A percentile compares a stretch with the other conserved stretches of the same genome.
Conservation (phyloP, 805 yeast genomes). For the Wickerhamomyces canadensis region DNA sequence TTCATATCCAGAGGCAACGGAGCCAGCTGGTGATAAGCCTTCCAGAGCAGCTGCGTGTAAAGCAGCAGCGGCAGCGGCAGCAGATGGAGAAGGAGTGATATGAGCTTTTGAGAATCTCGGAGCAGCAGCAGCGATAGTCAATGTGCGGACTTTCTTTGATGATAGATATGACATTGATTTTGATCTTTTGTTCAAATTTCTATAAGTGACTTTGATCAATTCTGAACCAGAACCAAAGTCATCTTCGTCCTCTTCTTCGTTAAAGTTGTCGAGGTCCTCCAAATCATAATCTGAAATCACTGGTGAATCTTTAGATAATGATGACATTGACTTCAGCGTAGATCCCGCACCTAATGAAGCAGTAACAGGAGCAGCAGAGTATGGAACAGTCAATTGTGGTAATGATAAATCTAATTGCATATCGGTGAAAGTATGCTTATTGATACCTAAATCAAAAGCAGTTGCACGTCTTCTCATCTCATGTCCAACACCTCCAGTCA, state of each 20-base stretch:
- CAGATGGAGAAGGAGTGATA: constrained; percentile 50
- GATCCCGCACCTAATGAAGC: constrained; percentile 44
- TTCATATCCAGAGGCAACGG: constrained; percentile 25
- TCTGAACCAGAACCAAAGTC: constrained; percentile 33
- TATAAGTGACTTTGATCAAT: constrained; percentile 32
- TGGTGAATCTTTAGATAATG: constrained; percentile 6
- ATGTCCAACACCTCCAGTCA: constrained; percentile 4
- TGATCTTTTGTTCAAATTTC: constrained; percentile 51
- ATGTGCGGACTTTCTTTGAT: constrained; percentile 40
- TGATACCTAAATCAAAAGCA: constrained; percentile 44
- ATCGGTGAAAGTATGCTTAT: constrained; percentile 33
- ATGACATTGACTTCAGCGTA: constrained; percentile 9
- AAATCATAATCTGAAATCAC: constrained; percentile 38
- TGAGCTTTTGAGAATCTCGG: constrained; percentile 69
- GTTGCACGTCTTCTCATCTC: constrained; percentile 43
- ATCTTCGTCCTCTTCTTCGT: constrained; percentile 28
- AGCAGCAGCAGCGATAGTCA: constrained; percentile 78
- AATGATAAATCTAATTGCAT: constrained; percentile 31
- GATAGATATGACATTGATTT: constrained; percentile 57
- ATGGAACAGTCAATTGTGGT: constrained; percentile 52
- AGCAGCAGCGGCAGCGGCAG: constrained; percentile 73
- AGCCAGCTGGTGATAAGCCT: constrained; percentile 38
- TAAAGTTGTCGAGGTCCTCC: constrained; percentile 37
- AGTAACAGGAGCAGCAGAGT: constrained; percentile 72
- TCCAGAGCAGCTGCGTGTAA: constrained; percentile 61